Evolutionary conservation across 257 asterid species (phyloP).

Genomic region (Solanum tarijense): DNA sequence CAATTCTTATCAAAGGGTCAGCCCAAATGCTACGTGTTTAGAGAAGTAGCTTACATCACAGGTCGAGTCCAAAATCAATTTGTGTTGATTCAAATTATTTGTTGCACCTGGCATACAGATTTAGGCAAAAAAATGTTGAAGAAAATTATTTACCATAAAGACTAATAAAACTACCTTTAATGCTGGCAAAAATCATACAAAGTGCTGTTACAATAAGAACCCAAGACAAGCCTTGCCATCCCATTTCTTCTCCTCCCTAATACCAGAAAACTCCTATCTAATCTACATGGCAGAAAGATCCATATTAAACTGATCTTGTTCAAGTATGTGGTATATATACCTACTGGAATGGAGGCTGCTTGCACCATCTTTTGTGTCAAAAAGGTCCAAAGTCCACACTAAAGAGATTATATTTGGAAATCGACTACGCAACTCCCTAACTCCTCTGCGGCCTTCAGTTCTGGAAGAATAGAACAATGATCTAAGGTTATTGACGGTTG

Average conservation of each 20-base stretch:
- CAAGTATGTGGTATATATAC: neutral
- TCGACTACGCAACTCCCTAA: conserved; percentile 36
- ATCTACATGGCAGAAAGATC: neutral
- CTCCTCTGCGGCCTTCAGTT: conserved; percentile 52
- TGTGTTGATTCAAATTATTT: neutral
- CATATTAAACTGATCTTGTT: neutral
- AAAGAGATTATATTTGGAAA: conserved; percentile 41
- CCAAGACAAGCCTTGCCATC: neutral
- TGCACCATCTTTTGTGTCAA: neutral
- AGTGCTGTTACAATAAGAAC: neutral
- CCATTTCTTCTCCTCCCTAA: neutral
- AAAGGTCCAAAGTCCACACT: neutral
- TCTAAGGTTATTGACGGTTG: conserved; percentile 11
- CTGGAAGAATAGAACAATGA: conserved; percentile 24
- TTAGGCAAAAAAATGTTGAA: neutral
- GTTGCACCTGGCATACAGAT: neutral
- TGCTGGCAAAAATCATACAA: neutral
- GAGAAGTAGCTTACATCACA: neutral
- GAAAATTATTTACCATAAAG: neutral
- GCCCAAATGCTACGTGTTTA: neutral
- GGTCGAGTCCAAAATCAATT: neutral
- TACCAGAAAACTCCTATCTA: neutral
- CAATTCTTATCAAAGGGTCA: neutral
- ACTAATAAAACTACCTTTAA: neutral
- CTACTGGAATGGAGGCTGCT: neutral